Evolutionary conservation across 2,329 filamentous ascomycete genomes (phyloP).

Genomic region (Peltaster fructicola): DNA sequence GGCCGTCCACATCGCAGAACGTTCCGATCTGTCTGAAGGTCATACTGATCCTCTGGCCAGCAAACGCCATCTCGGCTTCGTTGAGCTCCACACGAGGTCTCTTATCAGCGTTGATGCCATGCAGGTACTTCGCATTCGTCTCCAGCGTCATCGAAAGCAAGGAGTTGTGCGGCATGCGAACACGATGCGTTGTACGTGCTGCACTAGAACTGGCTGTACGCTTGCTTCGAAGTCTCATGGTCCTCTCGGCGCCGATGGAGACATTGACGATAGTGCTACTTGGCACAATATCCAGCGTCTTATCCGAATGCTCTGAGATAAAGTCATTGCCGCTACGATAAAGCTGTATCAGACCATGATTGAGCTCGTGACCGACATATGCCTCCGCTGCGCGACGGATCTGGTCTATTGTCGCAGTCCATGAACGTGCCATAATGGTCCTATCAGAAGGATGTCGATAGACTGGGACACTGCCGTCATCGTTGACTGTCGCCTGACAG

Average conservation of each 20-base stretch:
- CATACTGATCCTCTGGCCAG: conserved; percentile 67
- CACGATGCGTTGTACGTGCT: conserved; percentile 43
- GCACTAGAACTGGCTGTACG: conserved; percentile 23
- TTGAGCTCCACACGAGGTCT: conserved; percentile 50
- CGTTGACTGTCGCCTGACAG: conserved; percentile 59
- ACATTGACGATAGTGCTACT: conserved; percentile 80
- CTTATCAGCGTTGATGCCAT: conserved; percentile 82
- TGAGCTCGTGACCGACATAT: conserved; percentile 60
- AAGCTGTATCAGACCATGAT: conserved; percentile 82
- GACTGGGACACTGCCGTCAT: conserved; percentile 70
- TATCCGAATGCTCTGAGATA: conserved; percentile 94
- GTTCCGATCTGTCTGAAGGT: conserved; percentile 86
- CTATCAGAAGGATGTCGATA: conserved; percentile 91
- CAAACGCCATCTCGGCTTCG: conserved; percentile 50
- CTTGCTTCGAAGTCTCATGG: conserved; percentile 79
- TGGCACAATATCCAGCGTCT: conserved; percentile 75
- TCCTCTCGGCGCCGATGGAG: conserved; percentile 78
- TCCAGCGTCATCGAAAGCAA: conserved; percentile 64
- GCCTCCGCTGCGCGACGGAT: conserved; percentile 54
- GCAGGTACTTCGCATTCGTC: conserved; percentile 78
- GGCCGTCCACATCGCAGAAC: conserved; percentile 49
- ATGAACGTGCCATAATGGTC: conserved; percentile 57
- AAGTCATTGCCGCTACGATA: conserved; percentile 82
- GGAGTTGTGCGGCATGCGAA: conserved; percentile 71
- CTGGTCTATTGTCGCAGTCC: conserved; percentile 52